phyloP scores from a whole-genome alignment of 1,139 yeast genomes.

The Saccharomyces hybrid region DNA sequence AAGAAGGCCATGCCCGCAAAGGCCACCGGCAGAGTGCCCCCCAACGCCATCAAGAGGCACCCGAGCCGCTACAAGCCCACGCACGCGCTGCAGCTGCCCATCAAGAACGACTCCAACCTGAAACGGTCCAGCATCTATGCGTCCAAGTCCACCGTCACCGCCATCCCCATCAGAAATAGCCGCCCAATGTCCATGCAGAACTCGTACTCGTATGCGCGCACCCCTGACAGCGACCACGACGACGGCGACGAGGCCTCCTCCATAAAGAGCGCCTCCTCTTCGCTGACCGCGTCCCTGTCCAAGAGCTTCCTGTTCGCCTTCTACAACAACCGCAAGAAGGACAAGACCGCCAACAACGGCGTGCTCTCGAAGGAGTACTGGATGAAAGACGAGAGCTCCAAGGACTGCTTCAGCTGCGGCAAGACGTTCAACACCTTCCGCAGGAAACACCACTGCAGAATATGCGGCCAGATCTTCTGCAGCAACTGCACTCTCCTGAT shows the following conservation, averaged over 20 bases:
- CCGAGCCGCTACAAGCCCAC: slow-evolving; percentile 1
- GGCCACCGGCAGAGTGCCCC: no score
- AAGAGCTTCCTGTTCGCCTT: slow-evolving; percentile 42
- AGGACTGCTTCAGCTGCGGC: slow-evolving; percentile 74
- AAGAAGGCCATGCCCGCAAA: no score
- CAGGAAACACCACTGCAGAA: slow-evolving; percentile 89
- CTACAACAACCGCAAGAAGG: slow-evolving; percentile 36
- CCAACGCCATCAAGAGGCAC: not conserved
- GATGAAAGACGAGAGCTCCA: slow-evolving; percentile 87
- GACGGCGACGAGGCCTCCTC: slow-evolving; percentile 10
- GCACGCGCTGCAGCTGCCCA: slow-evolving; percentile 15
- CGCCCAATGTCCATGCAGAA: not conserved
- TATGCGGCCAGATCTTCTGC: slow-evolving; percentile 95
- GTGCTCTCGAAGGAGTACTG: slow-evolving; percentile 65
- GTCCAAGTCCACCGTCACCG: slow-evolving; percentile 30
- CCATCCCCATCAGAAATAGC: slow-evolving; percentile 27
- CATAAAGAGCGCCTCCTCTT: slow-evolving; percentile 31
- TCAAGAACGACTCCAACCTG: slow-evolving; percentile 20
- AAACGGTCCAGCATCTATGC: slow-evolving; percentile 32
- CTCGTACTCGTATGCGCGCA: not conserved
- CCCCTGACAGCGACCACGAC: slow-evolving; percentile 1
- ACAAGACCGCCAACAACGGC: slow-evolving; percentile 29
- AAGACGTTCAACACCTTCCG: slow-evolving; percentile 69
- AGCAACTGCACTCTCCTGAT: slow-evolving; percentile 75
- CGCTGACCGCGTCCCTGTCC: slow-evolving; percentile 36